Percentiles rank a stretch among this genome's conserved stretches.
phyloP scores from a whole-genome alignment of 176 grass and related monocot genomes.

The Eleusine indica region DNA sequence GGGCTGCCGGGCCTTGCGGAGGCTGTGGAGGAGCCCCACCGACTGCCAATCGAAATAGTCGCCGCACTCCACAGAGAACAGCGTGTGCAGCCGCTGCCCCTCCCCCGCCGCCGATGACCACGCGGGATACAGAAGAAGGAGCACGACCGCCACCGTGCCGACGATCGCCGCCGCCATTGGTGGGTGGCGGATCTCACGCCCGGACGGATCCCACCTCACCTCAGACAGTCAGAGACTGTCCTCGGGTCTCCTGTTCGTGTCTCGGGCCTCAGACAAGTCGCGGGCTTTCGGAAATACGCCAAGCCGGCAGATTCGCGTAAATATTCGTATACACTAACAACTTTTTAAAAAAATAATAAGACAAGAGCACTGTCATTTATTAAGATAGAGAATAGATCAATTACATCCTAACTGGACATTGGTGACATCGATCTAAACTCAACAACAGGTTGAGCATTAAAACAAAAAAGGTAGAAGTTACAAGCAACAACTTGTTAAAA shows the following conservation, averaged over 20 bases:
- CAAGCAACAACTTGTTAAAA: too few relatives aligned
- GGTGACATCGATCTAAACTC: too few relatives aligned
- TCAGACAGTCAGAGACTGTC: slow-evolving; percentile 1
- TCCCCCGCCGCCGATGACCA: slow-evolving; percentile 18
- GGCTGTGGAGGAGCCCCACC: slow-evolving; percentile 89
- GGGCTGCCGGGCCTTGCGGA: slow-evolving; percentile 75
- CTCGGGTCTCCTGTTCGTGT: not conserved
- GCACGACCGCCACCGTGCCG: slow-evolving; percentile 13
- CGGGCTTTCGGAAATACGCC: not conserved
- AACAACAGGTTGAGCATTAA: too few relatives aligned
- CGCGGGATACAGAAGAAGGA: slow-evolving; percentile 11
- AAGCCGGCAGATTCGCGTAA: not conserved
- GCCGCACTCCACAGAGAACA: slow-evolving; percentile 97
- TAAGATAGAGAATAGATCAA: too few relatives aligned
- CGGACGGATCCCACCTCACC: slow-evolving; percentile 40
- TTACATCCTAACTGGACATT: too few relatives aligned
- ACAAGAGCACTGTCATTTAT: too few relatives aligned
- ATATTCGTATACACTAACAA: not conserved
- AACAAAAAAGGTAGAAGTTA: too few relatives aligned
- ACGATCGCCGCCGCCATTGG: slow-evolving; percentile 49
- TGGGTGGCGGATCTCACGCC: slow-evolving; percentile 49
- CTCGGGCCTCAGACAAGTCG: not conserved
- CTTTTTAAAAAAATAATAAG: not conserved
- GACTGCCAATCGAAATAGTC: slow-evolving; percentile 99
- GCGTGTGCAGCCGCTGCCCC: slow-evolving; percentile 80